Conservation (phyloP, 1,139 yeast species). For the Magnusiomyces ingens region DNA sequence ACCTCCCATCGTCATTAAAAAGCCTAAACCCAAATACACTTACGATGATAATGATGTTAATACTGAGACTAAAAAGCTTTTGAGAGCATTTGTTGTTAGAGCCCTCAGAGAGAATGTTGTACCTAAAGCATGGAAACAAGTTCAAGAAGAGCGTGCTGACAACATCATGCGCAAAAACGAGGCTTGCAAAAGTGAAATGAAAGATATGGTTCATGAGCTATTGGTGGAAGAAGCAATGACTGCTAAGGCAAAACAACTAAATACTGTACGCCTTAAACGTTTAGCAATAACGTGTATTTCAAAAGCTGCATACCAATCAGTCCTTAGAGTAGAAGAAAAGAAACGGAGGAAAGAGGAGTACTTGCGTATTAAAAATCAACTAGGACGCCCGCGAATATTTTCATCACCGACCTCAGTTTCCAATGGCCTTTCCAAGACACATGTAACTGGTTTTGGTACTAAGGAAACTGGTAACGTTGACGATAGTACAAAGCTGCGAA, state of each 20-base stretch:
- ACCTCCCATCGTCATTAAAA: slow-evolving; percentile 8
- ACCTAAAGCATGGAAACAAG: slow-evolving; percentile 8
- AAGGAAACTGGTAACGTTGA: slow-evolving; percentile 31
- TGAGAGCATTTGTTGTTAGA: slow-evolving; percentile 6
- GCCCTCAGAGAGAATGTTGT: slow-evolving; percentile 1
- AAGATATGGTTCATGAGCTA: slow-evolving; percentile 7
- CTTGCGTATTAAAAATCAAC: slow-evolving; percentile 19
- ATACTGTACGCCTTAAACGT: slow-evolving; percentile 11
- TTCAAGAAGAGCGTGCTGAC: slow-evolving; percentile 7
- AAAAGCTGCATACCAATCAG: slow-evolving; percentile 20
- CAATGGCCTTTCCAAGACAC: not conserved
- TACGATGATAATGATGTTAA: slow-evolving; percentile 10
- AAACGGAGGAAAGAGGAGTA: slow-evolving; percentile 21
- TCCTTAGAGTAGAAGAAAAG: slow-evolving; percentile 20
- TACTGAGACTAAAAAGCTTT: slow-evolving; percentile 4
- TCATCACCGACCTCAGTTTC: not conserved
- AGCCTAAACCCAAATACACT: slow-evolving; percentile 29
- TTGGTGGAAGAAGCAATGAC: slow-evolving; percentile 20
- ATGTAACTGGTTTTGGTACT: not conserved
- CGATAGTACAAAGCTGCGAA: slow-evolving; percentile 6
- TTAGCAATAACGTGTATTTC: slow-evolving; percentile 13
- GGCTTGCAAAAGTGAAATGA: slow-evolving; percentile 6
- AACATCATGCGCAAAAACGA: slow-evolving; percentile 9
- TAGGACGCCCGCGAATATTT: slow-evolving; percentile 21
- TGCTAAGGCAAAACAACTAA: slow-evolving; percentile 21